Evolutionary conservation across 208 protist genomes (phyloP), one percentile per base, ranked within the genome.

Genomic region (Leishmania turanica): DNA sequence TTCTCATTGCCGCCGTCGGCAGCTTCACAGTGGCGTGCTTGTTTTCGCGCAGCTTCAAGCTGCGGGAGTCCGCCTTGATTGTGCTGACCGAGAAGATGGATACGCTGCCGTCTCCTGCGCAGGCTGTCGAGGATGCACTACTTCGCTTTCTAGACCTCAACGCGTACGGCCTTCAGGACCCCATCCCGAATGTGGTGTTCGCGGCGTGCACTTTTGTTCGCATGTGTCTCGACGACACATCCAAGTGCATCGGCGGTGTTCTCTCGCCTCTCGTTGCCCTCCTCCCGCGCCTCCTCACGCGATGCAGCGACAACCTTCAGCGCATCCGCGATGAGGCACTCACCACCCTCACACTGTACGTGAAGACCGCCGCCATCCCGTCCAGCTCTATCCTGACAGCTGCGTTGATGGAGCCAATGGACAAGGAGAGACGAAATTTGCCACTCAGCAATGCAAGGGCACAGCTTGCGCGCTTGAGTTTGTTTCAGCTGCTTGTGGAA

Each of bases 121-220:
- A 82, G 1, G 24, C 47, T 6, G 83, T 93, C n/a, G 91, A 92
- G 66, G 89, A 92, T 42, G 88, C 87, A 3, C 82, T 98, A n/a
- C 84, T 98, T 45, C 87, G 93, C 51, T 98, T 92, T 65, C 80
- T 95, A 3, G 92, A 98, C 77, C 71, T 89, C 53, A 96, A 93
- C 77, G 78, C 78, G 17, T 92, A 90, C 54, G 95, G 95, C 3
- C 78, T 98, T 62, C 94, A 97, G 75, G 95, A 98, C 76, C 75
- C 84, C 7, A 92, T 98, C 34, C 90, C 93, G 27, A 94, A 90
- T 62, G 92, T 97, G 5, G 91, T 97, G 1, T 83, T 89, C n/a
- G 90, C 91, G 1, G 81, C 86, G 9, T 96, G 92, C 78, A 87
- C 71, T 0, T 95, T 96, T 85, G 84, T 98, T 3, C 88, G 91